Base-by-base conservation (phyloP, 371 early-diverging fungal species). In the Funneliformis caledonium region DNA sequence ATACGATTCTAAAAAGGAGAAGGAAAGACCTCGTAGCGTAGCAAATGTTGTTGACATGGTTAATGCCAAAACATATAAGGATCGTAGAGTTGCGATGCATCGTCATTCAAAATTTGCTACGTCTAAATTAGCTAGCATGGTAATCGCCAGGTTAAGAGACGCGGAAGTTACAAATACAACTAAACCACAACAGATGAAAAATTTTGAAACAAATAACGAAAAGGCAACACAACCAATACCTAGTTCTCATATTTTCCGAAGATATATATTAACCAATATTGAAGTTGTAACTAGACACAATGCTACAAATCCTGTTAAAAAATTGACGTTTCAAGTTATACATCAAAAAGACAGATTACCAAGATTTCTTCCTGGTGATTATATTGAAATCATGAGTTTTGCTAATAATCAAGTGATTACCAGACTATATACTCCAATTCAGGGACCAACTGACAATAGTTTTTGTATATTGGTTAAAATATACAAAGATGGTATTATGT, bases 401-500 rank as follows among this genome's bases (percentile, higher is more conserved):
- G 59, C 59, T 43, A 47, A 78, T 47, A 69, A 72, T 16, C 81
- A 78, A 61, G 81, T 81, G 6, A 43, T 81, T 19, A 70, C 70
- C 9, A 43, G 81, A 14, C n/a, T 33, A 19, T 81, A 81, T 37
- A 81, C 80, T 2, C 80, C 81, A 11, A n/a, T 81, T 14, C 60
- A 81, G 50, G 61, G 59, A 7, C 65, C 56, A 7, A 67, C 47
- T 33, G 43, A 42, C 37, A 68, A 75, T 11, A 68, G 56, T 12
- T 81, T 81, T 33, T 50, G 50, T 2, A 61, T 81, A 59, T 19
- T 75, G 19, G 69, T 81, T 37, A 76, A 74, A 42, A 50, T 81
- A 6, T 81, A 81, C 60, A n/a, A 22, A 16, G 43, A 81, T 42
- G 81, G 81, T 48, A 26, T 81, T 37, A 78, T 81, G 69, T 78